phyloP scores from a whole-genome alignment of 139 green algal genomes.

The Axilococcus clingmanii region DNA sequence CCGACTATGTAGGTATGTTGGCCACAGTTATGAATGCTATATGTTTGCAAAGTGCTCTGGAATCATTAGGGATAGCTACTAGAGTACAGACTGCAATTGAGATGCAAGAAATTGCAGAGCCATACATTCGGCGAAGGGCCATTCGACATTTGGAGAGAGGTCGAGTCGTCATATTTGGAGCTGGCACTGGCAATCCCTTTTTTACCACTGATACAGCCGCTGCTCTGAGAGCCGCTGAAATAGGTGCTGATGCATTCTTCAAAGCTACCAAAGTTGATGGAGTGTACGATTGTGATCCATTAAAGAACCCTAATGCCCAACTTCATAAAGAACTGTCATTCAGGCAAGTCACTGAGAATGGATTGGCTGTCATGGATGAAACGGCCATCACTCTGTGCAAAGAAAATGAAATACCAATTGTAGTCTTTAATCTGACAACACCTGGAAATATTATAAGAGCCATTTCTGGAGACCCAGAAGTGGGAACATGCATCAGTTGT shows the following conservation, averaged over 20 bases:
- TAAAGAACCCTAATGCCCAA: constrained; percentile 53
- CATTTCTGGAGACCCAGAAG: constrained; percentile 13
- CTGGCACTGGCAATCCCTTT: constrained; percentile 93
- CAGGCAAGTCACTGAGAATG: constrained; percentile 36
- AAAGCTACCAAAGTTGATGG: constrained; percentile 98
- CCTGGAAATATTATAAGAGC: constrained; percentile 58
- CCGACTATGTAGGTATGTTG: constrained; percentile 98
- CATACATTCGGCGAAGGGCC: constrained; percentile 89
- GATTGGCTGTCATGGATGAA: constrained; percentile 84
- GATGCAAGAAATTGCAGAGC: constrained; percentile 92
- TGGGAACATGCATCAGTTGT: constrained; percentile 19
- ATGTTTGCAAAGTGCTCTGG: constrained; percentile 66
- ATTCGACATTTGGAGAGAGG: constrained; percentile 90
- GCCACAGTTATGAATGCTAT: constrained; percentile 98
- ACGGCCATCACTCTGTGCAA: constrained; percentile 97
- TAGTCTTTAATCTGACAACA: constrained; percentile 82
- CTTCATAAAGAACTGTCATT: constrained; percentile 55
- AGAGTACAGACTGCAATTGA: constrained; percentile 91
- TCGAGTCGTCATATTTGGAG: constrained; percentile 95
- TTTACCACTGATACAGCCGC: constrained; percentile 98
- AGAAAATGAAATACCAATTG: constrained; percentile 90
- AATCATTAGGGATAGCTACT: constrained; percentile 53
- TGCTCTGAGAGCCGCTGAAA: constrained; percentile 89
- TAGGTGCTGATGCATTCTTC: constrained; percentile 83
- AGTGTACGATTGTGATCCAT: constrained; percentile 87